Evolutionary conservation across 2,329 filamentous ascomycete genomes (phyloP).

Genomic region (Ophiostoma himal-ulmi): DNA sequence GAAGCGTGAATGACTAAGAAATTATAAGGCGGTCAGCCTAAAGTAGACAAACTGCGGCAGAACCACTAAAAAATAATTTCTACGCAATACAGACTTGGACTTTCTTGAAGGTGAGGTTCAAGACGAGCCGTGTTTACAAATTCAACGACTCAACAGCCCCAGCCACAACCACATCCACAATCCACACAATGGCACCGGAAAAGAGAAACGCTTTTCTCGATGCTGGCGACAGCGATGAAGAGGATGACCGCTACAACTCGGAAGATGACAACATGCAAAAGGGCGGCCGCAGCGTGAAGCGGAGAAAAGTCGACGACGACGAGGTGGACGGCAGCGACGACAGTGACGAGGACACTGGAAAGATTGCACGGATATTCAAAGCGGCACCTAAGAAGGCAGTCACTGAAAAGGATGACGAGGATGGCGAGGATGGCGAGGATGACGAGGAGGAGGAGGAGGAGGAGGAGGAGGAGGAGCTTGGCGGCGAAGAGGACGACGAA

Average conservation of each 20-base stretch:
- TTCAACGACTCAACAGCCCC: background rate
- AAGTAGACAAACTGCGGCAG: constrained; percentile 1
- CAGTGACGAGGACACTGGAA: background rate
- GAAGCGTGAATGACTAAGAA: background rate
- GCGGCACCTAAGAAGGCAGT: background rate
- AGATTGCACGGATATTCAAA: background rate
- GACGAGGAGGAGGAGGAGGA: background rate
- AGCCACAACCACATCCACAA: background rate
- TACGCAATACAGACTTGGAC: background rate
- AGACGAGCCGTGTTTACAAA: background rate
- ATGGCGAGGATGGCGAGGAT: background rate
- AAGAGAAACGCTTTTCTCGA: constrained; percentile 70
- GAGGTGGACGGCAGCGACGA: constrained; percentile 30
- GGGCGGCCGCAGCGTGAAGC: constrained; percentile 56
- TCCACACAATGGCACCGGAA: constrained; percentile 53
- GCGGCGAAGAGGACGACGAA: constrained; percentile 22
- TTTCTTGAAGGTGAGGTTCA: background rate
- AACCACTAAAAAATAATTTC: constrained; percentile 8
- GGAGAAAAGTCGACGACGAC: constrained; percentile 52
- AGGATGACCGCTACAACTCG: constrained; percentile 57
- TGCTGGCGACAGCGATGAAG: constrained; percentile 53
- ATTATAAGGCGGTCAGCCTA: background rate
- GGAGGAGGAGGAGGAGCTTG: constrained; percentile 1
- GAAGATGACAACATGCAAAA: constrained; percentile 61
- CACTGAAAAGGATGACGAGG: background rate